phyloP scores from a whole-genome alignment of 371 early-diverging fungal genomes.

The Fennellomyces sp. region DNA sequence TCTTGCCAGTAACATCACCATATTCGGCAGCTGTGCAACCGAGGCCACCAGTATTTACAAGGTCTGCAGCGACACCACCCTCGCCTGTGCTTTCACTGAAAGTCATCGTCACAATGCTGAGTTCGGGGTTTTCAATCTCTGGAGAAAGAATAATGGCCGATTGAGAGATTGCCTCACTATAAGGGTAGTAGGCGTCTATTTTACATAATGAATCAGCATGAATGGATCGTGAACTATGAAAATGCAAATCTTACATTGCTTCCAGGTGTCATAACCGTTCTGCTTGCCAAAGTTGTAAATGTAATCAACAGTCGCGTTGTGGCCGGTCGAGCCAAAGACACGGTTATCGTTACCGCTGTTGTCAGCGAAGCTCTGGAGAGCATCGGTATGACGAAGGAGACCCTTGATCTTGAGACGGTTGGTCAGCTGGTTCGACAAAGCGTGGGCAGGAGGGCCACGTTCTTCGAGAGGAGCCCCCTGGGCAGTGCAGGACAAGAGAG shows the following conservation, averaged over 20 bases:
- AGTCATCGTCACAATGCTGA: slow-evolving; percentile 5
- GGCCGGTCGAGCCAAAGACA: slow-evolving; percentile 11
- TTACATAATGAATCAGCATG: background rate
- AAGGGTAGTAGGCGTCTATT: slow-evolving; percentile 3
- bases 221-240: no score
- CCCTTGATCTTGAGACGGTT: slow-evolving; percentile 6
- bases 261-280: background rate
- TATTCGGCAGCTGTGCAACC: slow-evolving; percentile 17
- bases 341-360: slow-evolving; percentile 1
- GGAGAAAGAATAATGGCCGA: background rate
- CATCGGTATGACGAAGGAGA: slow-evolving; percentile 8
- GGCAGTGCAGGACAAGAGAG: background rate
- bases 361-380: slow-evolving; percentile 6
- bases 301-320: slow-evolving; percentile 14
- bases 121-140: background rate
- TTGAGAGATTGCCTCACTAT: slow-evolving; percentile 7
- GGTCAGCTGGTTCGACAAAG: slow-evolving; percentile 9
- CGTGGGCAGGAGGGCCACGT: slow-evolving; percentile 11
- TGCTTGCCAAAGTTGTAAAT: background rate
- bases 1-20: slow-evolving; percentile 12
- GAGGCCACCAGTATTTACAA: background rate
- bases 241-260: background rate
- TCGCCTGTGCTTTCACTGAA: slow-evolving; percentile 10
- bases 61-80: slow-evolving; percentile 6
- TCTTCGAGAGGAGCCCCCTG: slow-evolving; percentile 7